A percentile compares a stretch with the other conserved stretches of the same genome.
These are phyloP conservation scores for Noccaea caerulescens DNA, from an alignment of 345 rosid species.

Conservation along the genomic window DNA sequence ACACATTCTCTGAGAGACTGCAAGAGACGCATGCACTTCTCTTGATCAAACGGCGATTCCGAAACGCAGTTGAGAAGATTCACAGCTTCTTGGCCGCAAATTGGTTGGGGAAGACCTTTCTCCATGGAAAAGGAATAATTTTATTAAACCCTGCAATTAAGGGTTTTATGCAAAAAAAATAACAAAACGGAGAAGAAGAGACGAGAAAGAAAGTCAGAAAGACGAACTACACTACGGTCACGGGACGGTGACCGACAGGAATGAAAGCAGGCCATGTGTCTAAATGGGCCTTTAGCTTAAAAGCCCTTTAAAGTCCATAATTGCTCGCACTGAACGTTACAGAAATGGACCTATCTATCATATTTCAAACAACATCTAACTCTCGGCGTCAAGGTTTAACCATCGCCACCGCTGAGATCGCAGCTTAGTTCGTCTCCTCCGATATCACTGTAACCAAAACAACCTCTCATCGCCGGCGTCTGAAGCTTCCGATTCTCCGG, in stretches of 20 bases:
- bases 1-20: conserved; percentile 67
- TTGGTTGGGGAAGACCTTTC: conserved; percentile 45
- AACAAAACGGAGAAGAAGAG: not conserved
- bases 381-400: no score
- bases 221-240: no score
- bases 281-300: not conserved
- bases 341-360: no score
- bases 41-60: conserved; percentile 63
- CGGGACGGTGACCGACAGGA: no score
- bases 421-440: not conserved
- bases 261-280: no score
- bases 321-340: no score
- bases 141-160: conserved; percentile 9
- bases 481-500: not conserved
- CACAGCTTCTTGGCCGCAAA: conserved; percentile 70
- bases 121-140: conserved; percentile 39
- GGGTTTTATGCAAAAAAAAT: not conserved
- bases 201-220: not conserved
- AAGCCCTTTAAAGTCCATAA: no score
- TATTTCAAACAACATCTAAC: no score
- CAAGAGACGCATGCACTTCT: conserved; percentile 61
- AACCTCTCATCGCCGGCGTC: conserved; percentile 1
- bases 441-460: conserved; percentile 6
- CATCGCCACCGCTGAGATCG: no score
- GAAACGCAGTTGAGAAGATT: conserved; percentile 82